Evolutionary conservation across 208 protist genomes (phyloP).

Genomic region (Phytomonas sp.): DNA sequence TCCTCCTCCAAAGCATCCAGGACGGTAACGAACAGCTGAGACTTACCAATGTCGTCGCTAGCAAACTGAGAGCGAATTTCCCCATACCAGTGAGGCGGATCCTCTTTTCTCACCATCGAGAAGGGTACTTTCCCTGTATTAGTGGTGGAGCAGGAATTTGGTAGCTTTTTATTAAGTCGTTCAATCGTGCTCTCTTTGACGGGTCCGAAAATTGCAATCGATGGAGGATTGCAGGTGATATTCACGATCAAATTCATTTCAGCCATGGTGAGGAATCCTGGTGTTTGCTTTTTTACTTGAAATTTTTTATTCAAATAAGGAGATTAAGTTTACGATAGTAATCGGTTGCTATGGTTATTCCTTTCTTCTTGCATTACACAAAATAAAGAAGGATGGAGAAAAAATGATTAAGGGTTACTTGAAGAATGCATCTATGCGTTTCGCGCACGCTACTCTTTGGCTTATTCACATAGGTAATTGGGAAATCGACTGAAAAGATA

Average conservation of each 20-base stretch:
- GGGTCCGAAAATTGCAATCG: constrained; percentile 78
- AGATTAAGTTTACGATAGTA: not conserved
- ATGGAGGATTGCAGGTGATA: constrained; percentile 87
- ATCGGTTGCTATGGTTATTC: not conserved
- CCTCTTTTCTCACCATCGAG: constrained; percentile 58
- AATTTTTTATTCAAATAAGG: not conserved
- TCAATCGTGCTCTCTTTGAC: constrained; percentile 88
- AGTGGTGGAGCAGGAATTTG: constrained; percentile 76
- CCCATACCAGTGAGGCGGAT: constrained; percentile 81
- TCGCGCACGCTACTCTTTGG: not conserved
- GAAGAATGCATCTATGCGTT: not conserved
- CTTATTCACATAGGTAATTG: no score
- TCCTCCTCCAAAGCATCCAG: constrained; percentile 83
- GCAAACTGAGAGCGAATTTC: constrained; percentile 80
- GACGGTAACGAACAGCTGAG: constrained; percentile 66
- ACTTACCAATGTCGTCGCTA: constrained; percentile 84
- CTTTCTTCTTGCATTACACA: not conserved
- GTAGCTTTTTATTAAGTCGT: constrained; percentile 73
- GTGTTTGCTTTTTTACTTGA: constrained; percentile 7
- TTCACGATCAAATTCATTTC: constrained; percentile 88
- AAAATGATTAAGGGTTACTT: not conserved
- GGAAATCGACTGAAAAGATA: no score
- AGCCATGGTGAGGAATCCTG: constrained; percentile 21
- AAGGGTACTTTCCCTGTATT: constrained; percentile 76
- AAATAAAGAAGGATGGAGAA: not conserved